Conservation (phyloP, 31 red algal genomes). For the Endocladia muricata region DNA sequence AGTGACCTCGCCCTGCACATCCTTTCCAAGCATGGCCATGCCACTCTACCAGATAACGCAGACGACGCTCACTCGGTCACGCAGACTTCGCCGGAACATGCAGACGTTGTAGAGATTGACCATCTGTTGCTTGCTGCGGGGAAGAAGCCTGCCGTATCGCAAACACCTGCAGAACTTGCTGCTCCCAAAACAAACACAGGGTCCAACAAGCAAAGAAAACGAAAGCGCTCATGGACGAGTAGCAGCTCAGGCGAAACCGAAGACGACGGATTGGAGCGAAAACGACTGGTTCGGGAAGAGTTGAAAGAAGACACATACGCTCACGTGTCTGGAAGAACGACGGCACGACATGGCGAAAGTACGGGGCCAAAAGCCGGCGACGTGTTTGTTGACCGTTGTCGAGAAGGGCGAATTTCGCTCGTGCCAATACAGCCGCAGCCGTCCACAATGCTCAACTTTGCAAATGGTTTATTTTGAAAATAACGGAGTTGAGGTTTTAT, state of each 20-base stretch:
- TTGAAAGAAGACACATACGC: too few species aligned
- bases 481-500: too few species aligned
- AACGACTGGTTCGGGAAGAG: too few species aligned
- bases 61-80: constrained; percentile 30
- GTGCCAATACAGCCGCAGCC: constrained; percentile 12
- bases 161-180: background rate
- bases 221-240: too few species aligned
- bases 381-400: constrained; percentile 21
- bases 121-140: background rate
- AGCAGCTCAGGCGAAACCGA: too few species aligned
- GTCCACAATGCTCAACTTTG: constrained; percentile 30
- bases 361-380: constrained; percentile 14
- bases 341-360: constrained; percentile 24
- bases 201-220: too few species aligned
- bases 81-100: constrained; percentile 6
- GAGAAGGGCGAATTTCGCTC: constrained; percentile 21
- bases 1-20: constrained; percentile 34
- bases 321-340: too few species aligned
- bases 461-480: constrained; percentile 30
- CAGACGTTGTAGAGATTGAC: background rate
- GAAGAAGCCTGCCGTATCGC: background rate
- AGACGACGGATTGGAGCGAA: too few species aligned
- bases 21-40: constrained; percentile 32
- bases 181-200: background rate
- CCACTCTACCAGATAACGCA: background rate